Evolutionary conservation across 2,329 filamentous ascomycete species (phyloP), one percentile per base, ranked within the genome.

Genomic region (Colletotrichum trifolii): DNA sequence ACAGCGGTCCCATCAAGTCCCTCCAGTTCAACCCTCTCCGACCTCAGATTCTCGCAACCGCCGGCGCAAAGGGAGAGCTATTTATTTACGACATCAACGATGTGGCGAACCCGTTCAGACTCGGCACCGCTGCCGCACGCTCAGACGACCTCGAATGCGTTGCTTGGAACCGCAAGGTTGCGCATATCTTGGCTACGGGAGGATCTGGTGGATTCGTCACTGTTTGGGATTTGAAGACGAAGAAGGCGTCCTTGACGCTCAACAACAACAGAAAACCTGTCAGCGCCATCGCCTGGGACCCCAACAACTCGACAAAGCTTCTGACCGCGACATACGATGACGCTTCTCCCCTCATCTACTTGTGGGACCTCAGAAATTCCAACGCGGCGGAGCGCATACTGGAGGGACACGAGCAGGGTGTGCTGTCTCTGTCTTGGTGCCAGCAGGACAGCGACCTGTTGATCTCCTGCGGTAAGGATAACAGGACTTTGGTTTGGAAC

Each of bases 81-180:
- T 99, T 93, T 79, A 91, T 99, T 71, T 96, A 96, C 83, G 95
- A 99, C 74, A 83, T 98, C 71, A 94, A 96, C 79, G 94, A 98
- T 77, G 87, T 94, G 71, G 87, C 88, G 62, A 96, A 92, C 75
- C 92, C 95, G 6, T 97, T 96, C 80, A 89, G 94, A 68, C 84
- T 99, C 38, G 96, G 96, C 66, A 96, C 92, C 69, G 87, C 91
- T 42, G 93, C 93, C 46, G 94, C 94, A 68, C 91, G 95, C 74
- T 92, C 94, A 43, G 95, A 98, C 73, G 96, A 99, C 72, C 92
- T 98, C 69, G 96, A 98, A 73, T 97, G 94, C 70, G 84, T 99
- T 66, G 95, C 97, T 71, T 99, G 96, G 96, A 99, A 99, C 80
- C 94, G 94, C 75, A 98, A 97, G 81, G 95, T 98, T 46, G 89